Percentiles rank a stretch among this genome's conserved stretches.
Conservation (phyloP, 2,329 filamentous ascomycete genomes). For the Xylariales sp. region DNA sequence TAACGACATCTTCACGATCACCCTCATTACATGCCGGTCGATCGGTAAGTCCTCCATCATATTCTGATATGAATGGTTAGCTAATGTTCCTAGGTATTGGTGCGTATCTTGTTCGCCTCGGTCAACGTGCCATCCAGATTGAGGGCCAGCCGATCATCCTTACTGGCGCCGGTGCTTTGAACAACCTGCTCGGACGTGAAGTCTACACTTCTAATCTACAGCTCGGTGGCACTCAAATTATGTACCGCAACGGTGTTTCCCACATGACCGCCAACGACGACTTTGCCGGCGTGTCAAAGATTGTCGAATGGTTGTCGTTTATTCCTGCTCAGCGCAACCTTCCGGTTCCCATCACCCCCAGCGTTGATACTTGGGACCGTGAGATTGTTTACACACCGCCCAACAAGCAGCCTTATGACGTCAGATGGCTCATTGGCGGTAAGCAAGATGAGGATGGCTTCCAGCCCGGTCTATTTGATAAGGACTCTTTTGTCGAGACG, state of each 20-base stretch:
- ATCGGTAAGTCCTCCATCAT: slow-evolving; percentile 72
- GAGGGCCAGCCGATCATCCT: slow-evolving; percentile 99
- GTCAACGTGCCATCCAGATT: slow-evolving; percentile 98
- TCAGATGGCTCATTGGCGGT: slow-evolving; percentile 91
- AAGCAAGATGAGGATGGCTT: slow-evolving; percentile 88
- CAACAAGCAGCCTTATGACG: slow-evolving; percentile 88
- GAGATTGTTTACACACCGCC: slow-evolving; percentile 87
- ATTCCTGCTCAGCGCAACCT: slow-evolving; percentile 95
- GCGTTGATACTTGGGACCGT: slow-evolving; percentile 89
- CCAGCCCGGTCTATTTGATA: slow-evolving; percentile 93
- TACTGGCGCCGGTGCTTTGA: slow-evolving; percentile 95
- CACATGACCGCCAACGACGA: slow-evolving; percentile 99
- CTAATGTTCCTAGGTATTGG: slow-evolving; percentile 77
- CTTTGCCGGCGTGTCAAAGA: slow-evolving; percentile 97
- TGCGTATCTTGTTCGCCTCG: slow-evolving; percentile 97
- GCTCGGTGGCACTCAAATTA: slow-evolving; percentile 99
- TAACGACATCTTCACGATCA: slow-evolving; percentile 98
- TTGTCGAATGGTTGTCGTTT: slow-evolving; percentile 97
- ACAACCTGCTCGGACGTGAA: slow-evolving; percentile 97
- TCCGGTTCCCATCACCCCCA: slow-evolving; percentile 91
- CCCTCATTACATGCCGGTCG: slow-evolving; percentile 95
- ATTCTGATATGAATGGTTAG: slow-evolving; percentile 33
- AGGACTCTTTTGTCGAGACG: slow-evolving; percentile 94
- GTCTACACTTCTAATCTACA: slow-evolving; percentile 99
- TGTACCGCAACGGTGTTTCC: slow-evolving; percentile 99